Percentiles rank a stretch among this genome's conserved stretches.
These are phyloP conservation scores for Xylaria hypoxylon DNA, from an alignment of 2,329 filamentous ascomycete genomes.

Conservation along the genomic window DNA sequence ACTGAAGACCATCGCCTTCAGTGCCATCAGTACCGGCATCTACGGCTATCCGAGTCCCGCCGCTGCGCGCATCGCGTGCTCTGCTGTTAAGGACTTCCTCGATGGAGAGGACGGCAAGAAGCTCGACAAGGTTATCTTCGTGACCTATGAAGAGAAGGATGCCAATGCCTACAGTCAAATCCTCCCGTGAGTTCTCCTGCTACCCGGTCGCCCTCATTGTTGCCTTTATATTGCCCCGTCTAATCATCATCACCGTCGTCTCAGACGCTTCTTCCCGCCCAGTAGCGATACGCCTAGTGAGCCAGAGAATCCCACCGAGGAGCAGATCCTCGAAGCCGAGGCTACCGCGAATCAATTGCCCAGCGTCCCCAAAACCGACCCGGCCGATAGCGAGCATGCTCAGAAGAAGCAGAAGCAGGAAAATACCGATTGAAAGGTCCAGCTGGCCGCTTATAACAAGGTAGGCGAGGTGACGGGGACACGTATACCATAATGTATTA, in stretches of 20 bases:
- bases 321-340: constrained; percentile 44
- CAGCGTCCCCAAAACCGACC: constrained; percentile 53
- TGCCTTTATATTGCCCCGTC: background rate
- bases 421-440: constrained; percentile 19
- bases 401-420: constrained; percentile 52
- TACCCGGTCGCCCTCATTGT: background rate
- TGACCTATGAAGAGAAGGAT: constrained; percentile 84
- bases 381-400: constrained; percentile 48
- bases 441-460: no score
- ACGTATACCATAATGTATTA: background rate
- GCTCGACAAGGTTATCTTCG: constrained; percentile 83
- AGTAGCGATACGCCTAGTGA: constrained; percentile 27
- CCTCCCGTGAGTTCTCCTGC: constrained; percentile 74
- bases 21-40: constrained; percentile 85
- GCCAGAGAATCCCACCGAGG: constrained; percentile 35
- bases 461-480: background rate
- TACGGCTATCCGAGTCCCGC: constrained; percentile 85
- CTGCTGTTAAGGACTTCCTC: constrained; percentile 67
- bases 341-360: constrained; percentile 50
- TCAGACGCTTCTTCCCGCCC: constrained; percentile 48
- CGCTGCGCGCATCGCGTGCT: constrained; percentile 78
- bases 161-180: constrained; percentile 75
- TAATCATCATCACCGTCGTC: background rate
- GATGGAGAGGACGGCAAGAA: constrained; percentile 58
- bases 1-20: constrained; percentile 82